A percentile compares a stretch with the other conserved stretches of the same genome.
Evolutionary conservation across 2,329 filamentous ascomycete genomes (phyloP).

Genomic region (Neofusicoccum cordaticola): DNA sequence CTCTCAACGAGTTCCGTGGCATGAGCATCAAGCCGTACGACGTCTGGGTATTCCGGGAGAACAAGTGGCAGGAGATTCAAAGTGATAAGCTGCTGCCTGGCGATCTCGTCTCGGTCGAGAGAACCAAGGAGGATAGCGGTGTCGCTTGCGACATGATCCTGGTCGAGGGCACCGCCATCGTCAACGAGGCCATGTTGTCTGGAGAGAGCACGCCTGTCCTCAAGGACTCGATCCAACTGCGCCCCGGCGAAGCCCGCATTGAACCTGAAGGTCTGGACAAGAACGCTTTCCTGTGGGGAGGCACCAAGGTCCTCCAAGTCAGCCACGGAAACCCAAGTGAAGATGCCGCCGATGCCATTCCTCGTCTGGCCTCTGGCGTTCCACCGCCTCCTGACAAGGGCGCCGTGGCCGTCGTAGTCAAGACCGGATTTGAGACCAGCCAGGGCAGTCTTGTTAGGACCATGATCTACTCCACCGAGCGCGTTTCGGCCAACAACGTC

Average conservation of each 20-base stretch:
- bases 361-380: constrained; percentile 71
- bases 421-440: constrained; percentile 98
- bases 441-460: constrained; percentile 96
- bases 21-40: constrained; percentile 99
- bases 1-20: constrained; percentile 90
- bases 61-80: constrained; percentile 82
- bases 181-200: constrained; percentile 99
- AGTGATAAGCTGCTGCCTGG: constrained; percentile 92
- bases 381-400: constrained; percentile 86
- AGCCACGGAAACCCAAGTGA: constrained; percentile 81
- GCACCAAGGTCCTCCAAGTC: constrained; percentile 94
- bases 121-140: constrained; percentile 94
- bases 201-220: constrained; percentile 95
- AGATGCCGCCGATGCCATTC: constrained; percentile 56
- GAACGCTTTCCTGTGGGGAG: constrained; percentile 93
- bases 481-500: constrained; percentile 95
- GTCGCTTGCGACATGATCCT: constrained; percentile 97
- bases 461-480: constrained; percentile 99
- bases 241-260: constrained; percentile 74
- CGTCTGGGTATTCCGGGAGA: constrained; percentile 82
- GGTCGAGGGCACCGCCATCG: constrained; percentile 91
- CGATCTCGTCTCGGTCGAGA: constrained; percentile 85
- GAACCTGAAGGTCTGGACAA: constrained; percentile 93
- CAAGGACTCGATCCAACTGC: constrained; percentile 92
- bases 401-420: constrained; percentile 88